These are phyloP conservation scores for Globisporangium alternatum DNA, from an alignment of 352 stramenopile species.

Conservation along the genomic window DNA sequence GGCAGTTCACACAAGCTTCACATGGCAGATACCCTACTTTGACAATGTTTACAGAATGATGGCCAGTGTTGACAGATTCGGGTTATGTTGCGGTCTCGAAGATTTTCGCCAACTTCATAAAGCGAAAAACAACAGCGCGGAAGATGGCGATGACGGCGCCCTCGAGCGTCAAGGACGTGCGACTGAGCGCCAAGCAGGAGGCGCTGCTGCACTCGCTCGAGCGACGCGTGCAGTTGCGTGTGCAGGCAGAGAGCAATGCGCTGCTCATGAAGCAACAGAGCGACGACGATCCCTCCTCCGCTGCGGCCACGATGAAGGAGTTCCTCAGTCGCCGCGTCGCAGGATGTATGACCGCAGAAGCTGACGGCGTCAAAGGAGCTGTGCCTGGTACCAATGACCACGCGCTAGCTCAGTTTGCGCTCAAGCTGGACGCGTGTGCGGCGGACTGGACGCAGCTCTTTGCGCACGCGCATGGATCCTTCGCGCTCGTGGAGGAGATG, in stretches of 20 bases:
- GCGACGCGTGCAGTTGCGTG: slow-evolving; percentile 48
- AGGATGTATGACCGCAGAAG: background rate
- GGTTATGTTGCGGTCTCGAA: no score
- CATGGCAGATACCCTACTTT: no score
- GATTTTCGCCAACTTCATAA: background rate
- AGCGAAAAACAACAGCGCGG: background rate
- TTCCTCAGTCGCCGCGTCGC: slow-evolving; percentile 29
- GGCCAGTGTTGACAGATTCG: no score
- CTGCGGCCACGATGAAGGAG: slow-evolving; percentile 34
- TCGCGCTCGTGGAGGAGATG: slow-evolving; percentile 76
- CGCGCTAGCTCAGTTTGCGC: slow-evolving; percentile 30
- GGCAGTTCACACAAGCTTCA: background rate
- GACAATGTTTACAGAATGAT: no score
- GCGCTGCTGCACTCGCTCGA: slow-evolving; percentile 56
- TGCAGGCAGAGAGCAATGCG: slow-evolving; percentile 44
- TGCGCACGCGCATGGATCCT: slow-evolving; percentile 53
- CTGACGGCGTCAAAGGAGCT: background rate
- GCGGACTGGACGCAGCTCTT: slow-evolving; percentile 42
- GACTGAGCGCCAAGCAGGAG: slow-evolving; percentile 46
- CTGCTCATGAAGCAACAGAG: slow-evolving; percentile 26
- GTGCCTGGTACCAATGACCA: slow-evolving; percentile 12
- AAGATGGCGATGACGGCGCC: background rate
- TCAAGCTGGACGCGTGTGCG: slow-evolving; percentile 29
- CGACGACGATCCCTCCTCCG: background rate
- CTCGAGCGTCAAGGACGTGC: slow-evolving; percentile 28